Conservation (phyloP, 129 eudicot species). For the Silybum marianum region DNA sequence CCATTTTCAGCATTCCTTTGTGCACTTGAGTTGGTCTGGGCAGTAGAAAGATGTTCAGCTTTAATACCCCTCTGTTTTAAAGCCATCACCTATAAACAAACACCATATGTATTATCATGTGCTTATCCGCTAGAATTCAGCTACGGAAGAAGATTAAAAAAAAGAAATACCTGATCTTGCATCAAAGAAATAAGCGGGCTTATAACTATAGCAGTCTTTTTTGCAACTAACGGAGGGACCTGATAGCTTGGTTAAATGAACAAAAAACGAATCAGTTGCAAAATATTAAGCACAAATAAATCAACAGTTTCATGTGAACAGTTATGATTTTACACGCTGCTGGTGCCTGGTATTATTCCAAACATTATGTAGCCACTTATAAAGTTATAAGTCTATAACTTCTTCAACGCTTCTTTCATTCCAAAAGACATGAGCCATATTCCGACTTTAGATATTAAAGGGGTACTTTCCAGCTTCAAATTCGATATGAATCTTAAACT, state of each 20-base stretch:
- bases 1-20: constrained; percentile 72
- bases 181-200: constrained; percentile 91
- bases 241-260: constrained; percentile 62
- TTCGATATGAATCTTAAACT: neutral
- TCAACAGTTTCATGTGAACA: constrained; percentile 7
- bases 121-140: neutral
- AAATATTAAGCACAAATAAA: constrained; percentile 11
- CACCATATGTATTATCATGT: neutral
- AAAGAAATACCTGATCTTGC: constrained; percentile 82
- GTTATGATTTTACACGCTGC: neutral
- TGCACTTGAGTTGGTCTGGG: constrained; percentile 64
- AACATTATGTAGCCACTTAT: neutral
- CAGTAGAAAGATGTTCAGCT: constrained; percentile 80
- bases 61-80: constrained; percentile 80
- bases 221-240: constrained; percentile 76
- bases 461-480: neutral
- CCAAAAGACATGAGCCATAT: neutral
- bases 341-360: neutral
- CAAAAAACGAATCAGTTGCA: constrained; percentile 6
- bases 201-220: constrained; percentile 76
- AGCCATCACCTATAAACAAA: constrained; percentile 74
- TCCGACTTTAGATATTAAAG: neutral
- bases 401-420: neutral
- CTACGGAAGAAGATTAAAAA: neutral
- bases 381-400: neutral